Evolutionary conservation across 2,329 filamentous ascomycete species (phyloP).

Genomic region (Grosmannia serpens): DNA sequence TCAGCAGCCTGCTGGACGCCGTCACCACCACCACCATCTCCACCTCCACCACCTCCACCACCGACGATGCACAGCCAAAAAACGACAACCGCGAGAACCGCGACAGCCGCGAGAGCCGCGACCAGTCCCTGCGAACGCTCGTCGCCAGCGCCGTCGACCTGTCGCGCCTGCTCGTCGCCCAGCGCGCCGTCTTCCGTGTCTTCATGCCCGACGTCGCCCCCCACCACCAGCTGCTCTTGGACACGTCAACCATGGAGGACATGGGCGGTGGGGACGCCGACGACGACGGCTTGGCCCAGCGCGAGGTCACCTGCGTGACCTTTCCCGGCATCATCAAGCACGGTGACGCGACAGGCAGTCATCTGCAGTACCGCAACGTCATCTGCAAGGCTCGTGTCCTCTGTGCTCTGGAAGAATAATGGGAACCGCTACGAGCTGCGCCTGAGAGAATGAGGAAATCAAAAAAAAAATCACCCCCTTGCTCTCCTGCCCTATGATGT

Average conservation of each 20-base stretch:
- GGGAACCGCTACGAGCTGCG: too few species aligned
- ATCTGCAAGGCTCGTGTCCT: conserved; percentile 56
- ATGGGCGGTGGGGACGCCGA: conserved; percentile 44
- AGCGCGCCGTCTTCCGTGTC: conserved; percentile 46
- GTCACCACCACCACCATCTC: conserved; percentile 1
- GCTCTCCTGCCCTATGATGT: too few species aligned
- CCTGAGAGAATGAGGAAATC: too few species aligned
- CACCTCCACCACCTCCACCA: too few species aligned
- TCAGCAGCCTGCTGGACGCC: conserved; percentile 23
- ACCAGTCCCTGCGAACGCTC: conserved; percentile 41
- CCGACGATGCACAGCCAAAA: background rate
- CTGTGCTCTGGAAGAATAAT: conserved; percentile 27
- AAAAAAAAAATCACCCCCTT: too few species aligned
- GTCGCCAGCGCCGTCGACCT: conserved; percentile 43
- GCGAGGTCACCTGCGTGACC: conserved; percentile 49
- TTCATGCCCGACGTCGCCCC: conserved; percentile 42
- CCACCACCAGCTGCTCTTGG: conserved; percentile 44
- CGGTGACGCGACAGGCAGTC: conserved; percentile 52
- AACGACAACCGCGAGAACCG: background rate
- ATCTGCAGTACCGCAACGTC: conserved; percentile 49
- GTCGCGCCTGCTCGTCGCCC: conserved; percentile 42
- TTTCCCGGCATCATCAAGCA: conserved; percentile 55
- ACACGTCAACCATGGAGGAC: conserved; percentile 52
- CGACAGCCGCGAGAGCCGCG: conserved; percentile 22
- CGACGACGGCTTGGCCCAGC: conserved; percentile 26